Base-by-base conservation (phyloP, 2,329 filamentous ascomycete genomes). In the Ceratocystis lukuohia region DNA sequence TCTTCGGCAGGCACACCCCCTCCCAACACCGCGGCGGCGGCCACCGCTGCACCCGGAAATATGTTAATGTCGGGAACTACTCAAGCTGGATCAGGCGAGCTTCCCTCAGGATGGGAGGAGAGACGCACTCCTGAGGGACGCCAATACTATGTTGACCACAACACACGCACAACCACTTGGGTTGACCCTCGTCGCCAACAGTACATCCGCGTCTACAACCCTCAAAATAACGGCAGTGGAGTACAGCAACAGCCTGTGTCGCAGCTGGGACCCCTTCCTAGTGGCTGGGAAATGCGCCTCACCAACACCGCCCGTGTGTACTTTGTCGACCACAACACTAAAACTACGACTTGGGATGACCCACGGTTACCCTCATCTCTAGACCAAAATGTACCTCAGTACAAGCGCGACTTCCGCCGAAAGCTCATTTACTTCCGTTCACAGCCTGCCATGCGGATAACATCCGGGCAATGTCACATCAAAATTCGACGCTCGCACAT, bases 351-450 rank as follows among this genome's bases (percentile, higher is more conserved):
- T 0, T 99, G 94, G 94, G 94, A 99, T 74, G 94, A 99, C 73
- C 94, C 94, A 45, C 85, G 94, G 73, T 79, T 99, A 71, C 94
- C 94, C 28, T 97, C 93, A 2, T 97, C 94, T 0, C 80, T 99
- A 69, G 94, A 99, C 72, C 94, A 99, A 77, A 96, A 96, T 69
- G 94, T 99, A 63, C 94, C 94, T 64, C 94, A 99, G 78, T 99
- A 99, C 80, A 99, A 99, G 85, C 90, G 94, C 77, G 94, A 99
- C 76, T 99, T 99, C 82, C 82, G 94, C 73, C 84, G 94, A 73
- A 99, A 99, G 80, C 82, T 99, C 70, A 99, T 99, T 71, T 99
- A 99, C 80, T 99, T 99, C 88, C 86, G 94, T 71, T 99, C 94
- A 48, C 94, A 99, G 76, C 94, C 94, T 20, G 94, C 93, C 4